phyloP scores from a whole-genome alignment of 495 filamentous ascomycete species.

The Chaetomium tenue region DNA sequence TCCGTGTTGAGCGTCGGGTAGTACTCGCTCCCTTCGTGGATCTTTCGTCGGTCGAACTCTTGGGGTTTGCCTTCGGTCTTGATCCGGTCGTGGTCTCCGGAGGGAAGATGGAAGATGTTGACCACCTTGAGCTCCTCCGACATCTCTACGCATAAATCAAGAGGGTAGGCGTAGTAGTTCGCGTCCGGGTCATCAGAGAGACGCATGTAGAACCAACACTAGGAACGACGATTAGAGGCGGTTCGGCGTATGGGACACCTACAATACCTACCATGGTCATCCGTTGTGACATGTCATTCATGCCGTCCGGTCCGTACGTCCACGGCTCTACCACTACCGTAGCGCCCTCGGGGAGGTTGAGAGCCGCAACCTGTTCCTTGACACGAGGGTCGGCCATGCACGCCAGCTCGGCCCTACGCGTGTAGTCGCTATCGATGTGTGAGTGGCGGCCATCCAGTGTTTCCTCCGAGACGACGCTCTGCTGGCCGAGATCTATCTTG shows the following conservation, averaged over 20 bases:
- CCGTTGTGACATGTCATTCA: conserved; percentile 23
- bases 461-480: conserved; percentile 29
- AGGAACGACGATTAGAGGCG: conserved; percentile 46
- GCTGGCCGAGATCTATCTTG: conserved; percentile 53
- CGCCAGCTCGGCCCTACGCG: conserved; percentile 54
- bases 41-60: conserved; percentile 53
- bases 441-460: conserved; percentile 41
- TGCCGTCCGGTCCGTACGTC: conserved; percentile 57
- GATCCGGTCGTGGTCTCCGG: conserved; percentile 37
- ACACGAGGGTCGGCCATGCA: conserved; percentile 56
- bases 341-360: conserved; percentile 59
- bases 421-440: conserved; percentile 55
- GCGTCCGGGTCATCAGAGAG: conserved; percentile 57
- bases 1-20: conserved; percentile 58
- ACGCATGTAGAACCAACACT: conserved; percentile 64
- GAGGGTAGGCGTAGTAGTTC: conserved; percentile 75
- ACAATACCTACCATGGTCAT: conserved; percentile 14
- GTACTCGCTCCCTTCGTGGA: conserved; percentile 65
- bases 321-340: conserved; percentile 64
- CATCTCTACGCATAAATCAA: conserved; percentile 72
- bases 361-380: conserved; percentile 56
- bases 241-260: conserved; percentile 45
- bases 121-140: conserved; percentile 60
- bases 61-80: conserved; percentile 51
- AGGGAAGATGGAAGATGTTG: conserved; percentile 56